Percentiles rank a stretch among this genome's conserved stretches.
Evolutionary conservation across 768 basidiomycete species (phyloP).

Genomic region (Collybia mongolica): DNA sequence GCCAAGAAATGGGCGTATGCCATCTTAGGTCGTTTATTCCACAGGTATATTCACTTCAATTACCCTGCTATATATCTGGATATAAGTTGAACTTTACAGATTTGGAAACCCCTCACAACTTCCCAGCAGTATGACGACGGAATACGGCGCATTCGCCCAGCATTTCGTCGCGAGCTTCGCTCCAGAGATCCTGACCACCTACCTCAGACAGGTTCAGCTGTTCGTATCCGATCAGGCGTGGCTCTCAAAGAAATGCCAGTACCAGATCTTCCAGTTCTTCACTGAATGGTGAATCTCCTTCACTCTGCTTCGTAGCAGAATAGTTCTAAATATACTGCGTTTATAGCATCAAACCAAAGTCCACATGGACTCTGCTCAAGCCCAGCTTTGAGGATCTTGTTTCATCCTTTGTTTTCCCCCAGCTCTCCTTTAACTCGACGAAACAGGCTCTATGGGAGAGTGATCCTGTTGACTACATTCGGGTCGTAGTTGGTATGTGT

Average conservation of each 20-base stretch:
- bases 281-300: conserved; percentile 70
- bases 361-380: conserved; percentile 87
- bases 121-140: conserved; percentile 64
- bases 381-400: conserved; percentile 80
- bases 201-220: conserved; percentile 69
- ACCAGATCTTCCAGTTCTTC: conserved; percentile 82
- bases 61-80: neutral
- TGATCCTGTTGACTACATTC: conserved; percentile 85
- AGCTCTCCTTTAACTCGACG: conserved; percentile 72
- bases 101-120: conserved; percentile 90
- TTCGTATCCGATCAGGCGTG: conserved; percentile 73
- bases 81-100: conserved; percentile 27
- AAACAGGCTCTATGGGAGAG: conserved; percentile 70
- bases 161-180: conserved; percentile 80
- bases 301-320: neutral
- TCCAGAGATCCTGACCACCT: conserved; percentile 83
- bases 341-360: conserved; percentile 83
- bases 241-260: conserved; percentile 82
- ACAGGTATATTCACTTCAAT: conserved; percentile 40
- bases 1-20: conserved; percentile 92
- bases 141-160: conserved; percentile 70
- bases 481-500: conserved; percentile 64
- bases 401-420: conserved; percentile 83
- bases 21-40: conserved; percentile 78
- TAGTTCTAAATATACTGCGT: neutral